A percentile compares a stretch with the other conserved stretches of the same genome.
phyloP scores from a whole-genome alignment of 768 basidiomycete species.

The Boletus bicolor region DNA sequence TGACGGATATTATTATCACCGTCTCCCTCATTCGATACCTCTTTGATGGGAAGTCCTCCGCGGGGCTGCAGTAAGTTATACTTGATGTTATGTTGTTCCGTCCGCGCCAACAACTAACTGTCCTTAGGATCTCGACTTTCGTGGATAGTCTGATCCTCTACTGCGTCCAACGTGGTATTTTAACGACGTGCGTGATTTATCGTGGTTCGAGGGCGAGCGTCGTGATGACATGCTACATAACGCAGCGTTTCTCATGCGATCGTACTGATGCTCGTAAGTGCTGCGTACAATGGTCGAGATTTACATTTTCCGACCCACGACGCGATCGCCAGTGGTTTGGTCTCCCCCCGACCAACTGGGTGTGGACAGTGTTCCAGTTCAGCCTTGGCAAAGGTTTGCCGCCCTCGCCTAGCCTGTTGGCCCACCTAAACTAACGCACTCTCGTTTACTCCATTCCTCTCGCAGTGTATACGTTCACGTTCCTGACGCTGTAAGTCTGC shows the following conservation, averaged over 20 bases:
- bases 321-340: slow-evolving; percentile 5
- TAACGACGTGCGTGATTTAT: slow-evolving; percentile 11
- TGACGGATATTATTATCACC: slow-evolving; percentile 17
- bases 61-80: slow-evolving; percentile 2
- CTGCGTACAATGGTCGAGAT: background rate
- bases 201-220: background rate
- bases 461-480: slow-evolving; percentile 17
- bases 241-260: slow-evolving; percentile 5
- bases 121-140: background rate
- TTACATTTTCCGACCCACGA: background rate
- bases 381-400: slow-evolving; percentile 13
- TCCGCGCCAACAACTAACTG: background rate
- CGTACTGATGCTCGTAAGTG: slow-evolving; percentile 10
- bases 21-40: slow-evolving; percentile 11
- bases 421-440: background rate
- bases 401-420: background rate
- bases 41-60: background rate
- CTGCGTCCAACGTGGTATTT: slow-evolving; percentile 13
- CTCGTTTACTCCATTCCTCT: background rate
- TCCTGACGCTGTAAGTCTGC: slow-evolving; percentile 10
- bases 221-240: background rate
- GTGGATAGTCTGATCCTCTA: slow-evolving; percentile 9
- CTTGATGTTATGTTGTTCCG: background rate
- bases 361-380: slow-evolving; percentile 14
- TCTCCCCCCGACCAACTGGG: background rate